These are phyloP conservation scores for Saitozyma podzolica DNA, from an alignment of 768 basidiomycete genomes.

Conservation along the genomic window DNA sequence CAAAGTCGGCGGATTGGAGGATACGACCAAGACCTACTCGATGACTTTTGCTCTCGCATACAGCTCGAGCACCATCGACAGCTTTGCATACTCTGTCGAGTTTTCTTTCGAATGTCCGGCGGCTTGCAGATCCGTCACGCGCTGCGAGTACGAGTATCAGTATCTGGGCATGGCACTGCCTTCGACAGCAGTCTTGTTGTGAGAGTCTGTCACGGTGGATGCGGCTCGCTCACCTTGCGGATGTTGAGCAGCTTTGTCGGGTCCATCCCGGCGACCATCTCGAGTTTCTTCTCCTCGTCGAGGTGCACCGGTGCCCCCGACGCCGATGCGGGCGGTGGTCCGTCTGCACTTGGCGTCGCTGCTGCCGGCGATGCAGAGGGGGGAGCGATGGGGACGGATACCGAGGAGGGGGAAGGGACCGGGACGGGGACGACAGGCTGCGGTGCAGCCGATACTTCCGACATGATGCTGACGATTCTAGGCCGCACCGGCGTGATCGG, in stretches of 20 bases:
- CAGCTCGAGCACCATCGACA: slow-evolving; percentile 34
- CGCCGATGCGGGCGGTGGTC: no score
- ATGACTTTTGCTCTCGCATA: slow-evolving; percentile 28
- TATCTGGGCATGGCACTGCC: background rate
- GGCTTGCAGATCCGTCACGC: slow-evolving; percentile 30
- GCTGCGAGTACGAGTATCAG: slow-evolving; percentile 12
- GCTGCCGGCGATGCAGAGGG: no score
- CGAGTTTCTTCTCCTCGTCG: slow-evolving; percentile 23
- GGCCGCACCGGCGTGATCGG: no score
- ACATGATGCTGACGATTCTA: no score
- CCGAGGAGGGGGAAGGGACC: no score
- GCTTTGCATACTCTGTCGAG: slow-evolving; percentile 28
- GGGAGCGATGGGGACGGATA: no score
- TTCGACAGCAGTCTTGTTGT: slow-evolving; percentile 1
- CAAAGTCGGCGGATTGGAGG: background rate
- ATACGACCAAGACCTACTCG: slow-evolving; percentile 14
- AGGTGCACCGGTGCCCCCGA: background rate
- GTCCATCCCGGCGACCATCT: slow-evolving; percentile 23
- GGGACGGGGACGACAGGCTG: no score
- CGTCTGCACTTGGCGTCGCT: no score
- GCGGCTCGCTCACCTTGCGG: slow-evolving; percentile 19
- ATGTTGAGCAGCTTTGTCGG: slow-evolving; percentile 13
- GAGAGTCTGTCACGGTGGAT: no score
- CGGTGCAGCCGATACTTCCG: no score
- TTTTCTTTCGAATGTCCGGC: slow-evolving; percentile 37